phyloP scores from a whole-genome alignment of 1,284 basidiomycete genomes.

The Hortiboletus rubellus region DNA sequence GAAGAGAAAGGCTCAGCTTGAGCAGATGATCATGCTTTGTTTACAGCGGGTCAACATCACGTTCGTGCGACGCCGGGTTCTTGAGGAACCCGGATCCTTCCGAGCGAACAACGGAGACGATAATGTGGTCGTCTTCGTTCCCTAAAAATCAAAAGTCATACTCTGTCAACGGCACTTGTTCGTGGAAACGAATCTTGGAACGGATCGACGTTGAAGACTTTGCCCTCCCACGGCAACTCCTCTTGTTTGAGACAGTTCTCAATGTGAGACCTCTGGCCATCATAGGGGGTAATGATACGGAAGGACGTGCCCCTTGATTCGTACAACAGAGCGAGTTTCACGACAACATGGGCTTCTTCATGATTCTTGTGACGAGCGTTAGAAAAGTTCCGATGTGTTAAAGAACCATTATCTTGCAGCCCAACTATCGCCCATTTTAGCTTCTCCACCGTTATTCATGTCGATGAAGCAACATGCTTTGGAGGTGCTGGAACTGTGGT shows the following conservation, averaged over 20 bases:
- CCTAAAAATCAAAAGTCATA: constrained; percentile 24
- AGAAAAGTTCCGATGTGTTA: background rate
- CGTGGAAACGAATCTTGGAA: constrained; percentile 52
- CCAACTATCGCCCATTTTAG: constrained; percentile 27
- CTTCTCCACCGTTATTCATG: constrained; percentile 28
- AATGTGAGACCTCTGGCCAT: constrained; percentile 56
- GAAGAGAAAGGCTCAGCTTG: constrained; percentile 47
- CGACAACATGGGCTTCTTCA: constrained; percentile 28
- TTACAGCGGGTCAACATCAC: constrained; percentile 70
- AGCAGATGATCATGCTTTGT: constrained; percentile 53
- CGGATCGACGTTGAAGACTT: constrained; percentile 62
- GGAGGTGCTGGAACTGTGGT: constrained; percentile 10
- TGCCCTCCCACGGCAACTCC: constrained; percentile 51
- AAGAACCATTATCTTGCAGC: constrained; percentile 16
- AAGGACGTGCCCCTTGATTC: constrained; percentile 9
- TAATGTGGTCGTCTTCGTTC: constrained; percentile 50
- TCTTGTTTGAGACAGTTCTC: constrained; percentile 46
- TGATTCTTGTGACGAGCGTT: constrained; percentile 17
- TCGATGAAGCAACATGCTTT: constrained; percentile 32
- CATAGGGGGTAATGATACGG: constrained; percentile 50
- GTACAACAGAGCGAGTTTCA: constrained; percentile 23
- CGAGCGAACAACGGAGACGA: constrained; percentile 60
- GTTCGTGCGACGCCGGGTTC: constrained; percentile 53
- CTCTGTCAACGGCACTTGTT: constrained; percentile 20
- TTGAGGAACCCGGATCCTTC: constrained; percentile 47